Conservation (phyloP, 768 basidiomycete species). For the Panellus pusillus region DNA sequence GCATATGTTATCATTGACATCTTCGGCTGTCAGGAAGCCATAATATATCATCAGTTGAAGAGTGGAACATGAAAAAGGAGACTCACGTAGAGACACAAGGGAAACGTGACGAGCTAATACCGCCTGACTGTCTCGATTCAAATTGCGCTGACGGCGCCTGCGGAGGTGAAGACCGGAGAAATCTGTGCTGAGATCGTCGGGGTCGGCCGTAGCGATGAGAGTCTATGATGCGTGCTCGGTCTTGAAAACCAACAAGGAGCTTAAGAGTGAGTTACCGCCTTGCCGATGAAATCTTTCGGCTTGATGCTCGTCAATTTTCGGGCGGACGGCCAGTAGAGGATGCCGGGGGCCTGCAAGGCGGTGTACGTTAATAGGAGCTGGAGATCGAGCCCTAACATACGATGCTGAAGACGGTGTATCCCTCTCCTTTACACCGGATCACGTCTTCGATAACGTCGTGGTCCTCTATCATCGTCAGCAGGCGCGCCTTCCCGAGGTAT, state of each 20-base stretch:
- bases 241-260: background rate
- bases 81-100: background rate
- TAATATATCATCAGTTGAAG: no score
- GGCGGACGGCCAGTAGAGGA: slow-evolving; percentile 8
- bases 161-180: slow-evolving; percentile 1
- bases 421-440: slow-evolving; percentile 2
- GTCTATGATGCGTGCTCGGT: background rate
- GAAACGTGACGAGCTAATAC: background rate
- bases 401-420: slow-evolving; percentile 14
- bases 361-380: no score
- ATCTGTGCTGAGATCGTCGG: slow-evolving; percentile 3
- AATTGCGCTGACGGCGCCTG: background rate
- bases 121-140: background rate
- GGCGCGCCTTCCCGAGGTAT: slow-evolving; percentile 5
- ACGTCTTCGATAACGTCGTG: slow-evolving; percentile 13
- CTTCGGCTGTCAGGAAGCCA: no score
- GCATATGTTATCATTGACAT: no score
- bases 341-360: background rate
- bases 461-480: slow-evolving; percentile 1
- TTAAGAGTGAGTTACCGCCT: background rate
- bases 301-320: slow-evolving; percentile 1
- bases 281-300: slow-evolving; percentile 2
- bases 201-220: slow-evolving; percentile 6
- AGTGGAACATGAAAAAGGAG: background rate
- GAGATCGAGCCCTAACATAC: background rate